These are phyloP conservation scores for Leucoagaricus sp. DNA, from an alignment of 1,284 basidiomycete species.

Conservation along the genomic window DNA sequence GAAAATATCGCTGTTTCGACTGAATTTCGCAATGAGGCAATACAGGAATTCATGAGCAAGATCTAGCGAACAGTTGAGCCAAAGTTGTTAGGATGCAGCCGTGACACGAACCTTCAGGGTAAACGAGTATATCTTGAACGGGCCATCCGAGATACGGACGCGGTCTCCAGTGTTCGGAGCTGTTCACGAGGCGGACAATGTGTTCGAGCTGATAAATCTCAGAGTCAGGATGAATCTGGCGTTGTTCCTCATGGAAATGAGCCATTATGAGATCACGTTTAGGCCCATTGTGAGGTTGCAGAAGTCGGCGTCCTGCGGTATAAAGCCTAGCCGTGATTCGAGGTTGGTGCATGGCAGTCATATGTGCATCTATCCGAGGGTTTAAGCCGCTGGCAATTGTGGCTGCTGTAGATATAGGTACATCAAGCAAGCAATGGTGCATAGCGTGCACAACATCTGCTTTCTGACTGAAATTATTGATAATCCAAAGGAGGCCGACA, in stretches of 20 bases:
- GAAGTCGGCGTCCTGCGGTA: slow-evolving; percentile 1
- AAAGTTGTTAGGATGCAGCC: neutral
- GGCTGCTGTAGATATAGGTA: slow-evolving; percentile 2
- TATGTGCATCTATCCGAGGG: neutral
- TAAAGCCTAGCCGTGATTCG: neutral
- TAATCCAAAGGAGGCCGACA: neutral
- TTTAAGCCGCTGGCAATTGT: neutral
- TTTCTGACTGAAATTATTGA: neutral
- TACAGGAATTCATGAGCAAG: neutral
- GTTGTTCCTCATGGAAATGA: slow-evolving; percentile 8
- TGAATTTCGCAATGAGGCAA: neutral
- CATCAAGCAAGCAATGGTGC: slow-evolving; percentile 3
- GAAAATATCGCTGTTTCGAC: neutral
- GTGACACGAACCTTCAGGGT: neutral
- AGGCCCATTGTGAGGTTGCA: slow-evolving; percentile 6
- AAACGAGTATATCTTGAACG: slow-evolving; percentile 1
- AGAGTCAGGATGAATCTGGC: slow-evolving; percentile 1
- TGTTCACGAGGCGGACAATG: slow-evolving; percentile 3
- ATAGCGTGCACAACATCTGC: neutral
- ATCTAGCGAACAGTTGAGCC: neutral
- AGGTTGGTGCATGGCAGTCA: neutral
- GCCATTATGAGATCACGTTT: slow-evolving; percentile 6
- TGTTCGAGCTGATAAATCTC: slow-evolving; percentile 5
- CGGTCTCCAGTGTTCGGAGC: neutral
- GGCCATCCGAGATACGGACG: slow-evolving; percentile 9